These are phyloP conservation scores for Sedum album DNA, from an alignment of 164 flowering plant species.

Conservation along the genomic window DNA sequence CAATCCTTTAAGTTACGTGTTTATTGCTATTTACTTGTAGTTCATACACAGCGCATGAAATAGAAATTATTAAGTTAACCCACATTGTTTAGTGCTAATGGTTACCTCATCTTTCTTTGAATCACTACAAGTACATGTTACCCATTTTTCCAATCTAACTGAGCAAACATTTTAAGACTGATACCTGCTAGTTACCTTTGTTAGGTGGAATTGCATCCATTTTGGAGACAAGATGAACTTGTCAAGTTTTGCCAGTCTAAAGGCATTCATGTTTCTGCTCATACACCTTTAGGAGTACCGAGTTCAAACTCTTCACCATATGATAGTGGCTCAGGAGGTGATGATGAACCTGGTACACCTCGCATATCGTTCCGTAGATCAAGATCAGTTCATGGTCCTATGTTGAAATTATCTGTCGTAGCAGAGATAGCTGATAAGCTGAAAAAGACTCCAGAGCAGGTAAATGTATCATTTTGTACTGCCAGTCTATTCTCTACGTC, in stretches of 20 bases:
- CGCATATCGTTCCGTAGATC: conserved; percentile 60
- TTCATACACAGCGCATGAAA: background rate
- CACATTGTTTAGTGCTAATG: background rate
- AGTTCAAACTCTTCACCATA: conserved; percentile 29
- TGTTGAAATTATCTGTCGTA: conserved; percentile 58
- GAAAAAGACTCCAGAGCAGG: conserved; percentile 68
- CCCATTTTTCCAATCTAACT: background rate
- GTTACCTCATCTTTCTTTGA: background rate
- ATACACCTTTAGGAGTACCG: conserved; percentile 68
- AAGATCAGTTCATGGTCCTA: conserved; percentile 63
- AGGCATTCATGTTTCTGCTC: conserved; percentile 70
- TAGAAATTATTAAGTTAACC: background rate
- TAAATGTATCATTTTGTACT: conserved; percentile 15
- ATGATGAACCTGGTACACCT: conserved; percentile 66
- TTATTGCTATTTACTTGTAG: background rate
- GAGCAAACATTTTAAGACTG: background rate
- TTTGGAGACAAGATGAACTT: conserved; percentile 73
- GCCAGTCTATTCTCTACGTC: background rate
- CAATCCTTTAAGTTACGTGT: too few relatives aligned
- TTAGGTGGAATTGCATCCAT: conserved; percentile 67
- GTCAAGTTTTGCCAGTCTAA: conserved; percentile 57
- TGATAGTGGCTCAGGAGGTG: conserved; percentile 43
- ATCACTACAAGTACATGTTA: background rate
- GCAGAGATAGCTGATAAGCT: conserved; percentile 47
- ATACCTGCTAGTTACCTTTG: background rate